phyloP scores from a whole-genome alignment of 2,329 filamentous ascomycete species.

The Fusarium agapanthi region DNA sequence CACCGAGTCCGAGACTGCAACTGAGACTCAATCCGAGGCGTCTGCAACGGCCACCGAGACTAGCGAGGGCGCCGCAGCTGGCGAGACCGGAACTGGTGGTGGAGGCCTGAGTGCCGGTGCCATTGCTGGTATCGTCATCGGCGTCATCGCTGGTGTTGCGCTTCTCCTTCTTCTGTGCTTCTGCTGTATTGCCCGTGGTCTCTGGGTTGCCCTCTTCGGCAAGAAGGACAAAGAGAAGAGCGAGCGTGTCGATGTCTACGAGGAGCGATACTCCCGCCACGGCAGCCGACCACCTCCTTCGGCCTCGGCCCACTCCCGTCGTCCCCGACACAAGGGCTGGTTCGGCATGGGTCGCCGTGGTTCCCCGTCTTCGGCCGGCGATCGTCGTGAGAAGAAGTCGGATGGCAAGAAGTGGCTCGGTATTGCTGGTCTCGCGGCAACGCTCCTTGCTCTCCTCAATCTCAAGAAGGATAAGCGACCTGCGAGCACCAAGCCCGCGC shows the following conservation, averaged over 20 bases:
- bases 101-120: constrained; percentile 72
- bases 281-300: constrained; percentile 49
- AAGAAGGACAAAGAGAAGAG: constrained; percentile 59
- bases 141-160: constrained; percentile 71
- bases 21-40: constrained; percentile 61
- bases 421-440: constrained; percentile 60
- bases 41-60: constrained; percentile 61
- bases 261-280: constrained; percentile 68
- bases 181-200: constrained; percentile 73
- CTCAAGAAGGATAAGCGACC: constrained; percentile 61
- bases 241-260: constrained; percentile 67
- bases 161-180: constrained; percentile 77
- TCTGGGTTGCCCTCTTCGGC: constrained; percentile 72
- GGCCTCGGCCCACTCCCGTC: constrained; percentile 53
- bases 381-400: constrained; percentile 57
- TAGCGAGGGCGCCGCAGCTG: constrained; percentile 41
- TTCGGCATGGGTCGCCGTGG: constrained; percentile 59
- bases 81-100: constrained; percentile 46
- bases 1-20: constrained; percentile 58
- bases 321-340: constrained; percentile 66
- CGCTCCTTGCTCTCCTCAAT: constrained; percentile 63
- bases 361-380: constrained; percentile 48
- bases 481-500: constrained; percentile 49
- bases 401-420: constrained; percentile 62
- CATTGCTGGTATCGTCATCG: constrained; percentile 84